Percentiles rank a stretch among this genome's conserved stretches.
Conservation (phyloP, 1,284 basidiomycete genomes). For the Sphaerobolus stellatus region DNA sequence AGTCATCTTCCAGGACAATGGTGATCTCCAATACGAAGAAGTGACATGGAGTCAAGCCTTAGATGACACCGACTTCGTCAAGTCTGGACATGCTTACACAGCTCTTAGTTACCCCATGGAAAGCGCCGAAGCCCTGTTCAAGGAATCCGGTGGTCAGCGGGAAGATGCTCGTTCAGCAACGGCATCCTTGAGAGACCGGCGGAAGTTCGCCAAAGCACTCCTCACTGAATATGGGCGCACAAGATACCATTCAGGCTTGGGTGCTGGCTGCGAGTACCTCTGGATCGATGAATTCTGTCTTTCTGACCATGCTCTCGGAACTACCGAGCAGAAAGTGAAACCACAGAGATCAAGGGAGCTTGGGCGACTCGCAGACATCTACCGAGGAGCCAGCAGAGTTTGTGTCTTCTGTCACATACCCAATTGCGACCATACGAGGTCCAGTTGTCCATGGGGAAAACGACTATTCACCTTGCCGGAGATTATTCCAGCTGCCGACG, state of each 20-base stretch:
- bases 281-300: slow-evolving; percentile 29
- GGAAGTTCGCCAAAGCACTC: not conserved
- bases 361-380: slow-evolving; percentile 25
- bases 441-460: slow-evolving; percentile 22
- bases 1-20: not conserved
- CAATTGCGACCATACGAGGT: slow-evolving; percentile 22
- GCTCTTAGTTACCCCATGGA: not conserved
- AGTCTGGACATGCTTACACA: not conserved
- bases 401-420: slow-evolving; percentile 23
- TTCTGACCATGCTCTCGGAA: too few species aligned
- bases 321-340: too few species aligned
- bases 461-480: slow-evolving; percentile 26
- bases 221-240: not conserved
- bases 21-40: not conserved
- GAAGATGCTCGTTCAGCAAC: not conserved
- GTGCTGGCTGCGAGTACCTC: slow-evolving; percentile 15
- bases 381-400: slow-evolving; percentile 19
- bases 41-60: not conserved
- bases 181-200: not conserved
- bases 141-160: not conserved
- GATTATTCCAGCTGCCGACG: slow-evolving; percentile 22
- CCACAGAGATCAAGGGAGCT: slow-evolving; percentile 17
- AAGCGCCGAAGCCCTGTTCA: not conserved
- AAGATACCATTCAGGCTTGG: not conserved
- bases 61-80: too few species aligned